A percentile compares a stretch with the other conserved stretches of the same genome.
These are phyloP conservation scores for Fraxinus greggii DNA, from an alignment of 305 asterid genomes.

Conservation along the genomic window DNA sequence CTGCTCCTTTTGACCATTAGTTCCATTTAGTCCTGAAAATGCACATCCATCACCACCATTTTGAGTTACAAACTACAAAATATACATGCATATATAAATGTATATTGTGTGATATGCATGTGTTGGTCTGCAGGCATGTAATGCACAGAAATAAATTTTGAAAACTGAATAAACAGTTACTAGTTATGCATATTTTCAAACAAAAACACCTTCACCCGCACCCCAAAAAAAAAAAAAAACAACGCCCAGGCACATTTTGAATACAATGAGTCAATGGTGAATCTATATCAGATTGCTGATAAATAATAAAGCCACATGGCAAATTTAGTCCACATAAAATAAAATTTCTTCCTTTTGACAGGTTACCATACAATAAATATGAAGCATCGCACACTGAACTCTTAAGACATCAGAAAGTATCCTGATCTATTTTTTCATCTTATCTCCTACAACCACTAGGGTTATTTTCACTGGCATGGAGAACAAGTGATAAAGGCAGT, in stretches of 20 bases:
- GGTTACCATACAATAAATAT: not conserved
- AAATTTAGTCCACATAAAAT: not conserved
- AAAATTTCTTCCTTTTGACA: not conserved
- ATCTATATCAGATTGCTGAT: not conserved
- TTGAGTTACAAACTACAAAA: conserved; percentile 10
- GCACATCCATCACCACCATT: not conserved
- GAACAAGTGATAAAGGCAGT: not conserved
- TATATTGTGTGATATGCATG: not conserved
- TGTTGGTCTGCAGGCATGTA: not conserved
- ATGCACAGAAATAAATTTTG: not conserved
- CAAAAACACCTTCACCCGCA: not conserved
- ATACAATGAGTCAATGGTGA: not conserved
- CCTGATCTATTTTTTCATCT: not conserved
- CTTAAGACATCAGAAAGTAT: not conserved
- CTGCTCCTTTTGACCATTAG: conserved; percentile 42
- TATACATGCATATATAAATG: not conserved
- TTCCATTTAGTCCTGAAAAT: conserved; percentile 46
- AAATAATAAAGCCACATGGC: not conserved
- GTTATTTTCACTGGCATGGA: not conserved
- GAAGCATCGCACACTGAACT: not conserved
- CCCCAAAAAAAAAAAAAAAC: not conserved
- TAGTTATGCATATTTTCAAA: not conserved
- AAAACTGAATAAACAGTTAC: not conserved
- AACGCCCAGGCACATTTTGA: not conserved
- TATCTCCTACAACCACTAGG: not conserved